Conservation (phyloP, 371 early-diverging fungal genomes). For the Mucor lusitanicus region DNA sequence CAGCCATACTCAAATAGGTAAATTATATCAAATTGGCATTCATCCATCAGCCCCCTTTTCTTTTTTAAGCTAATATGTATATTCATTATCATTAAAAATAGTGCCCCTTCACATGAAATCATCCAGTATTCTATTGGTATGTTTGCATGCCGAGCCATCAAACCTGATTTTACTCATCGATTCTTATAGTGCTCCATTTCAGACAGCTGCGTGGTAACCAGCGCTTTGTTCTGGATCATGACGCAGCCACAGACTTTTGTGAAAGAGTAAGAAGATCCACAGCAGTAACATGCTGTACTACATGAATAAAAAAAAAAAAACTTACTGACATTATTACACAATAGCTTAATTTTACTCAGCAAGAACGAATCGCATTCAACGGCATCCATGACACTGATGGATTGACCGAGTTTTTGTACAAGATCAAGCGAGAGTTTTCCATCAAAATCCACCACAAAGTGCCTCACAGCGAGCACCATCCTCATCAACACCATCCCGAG, state of each 20-base stretch:
- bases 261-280: conserved; percentile 23
- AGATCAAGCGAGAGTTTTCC: conserved; percentile 55
- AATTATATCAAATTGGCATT: neutral
- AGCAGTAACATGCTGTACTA: neutral
- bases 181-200: conserved; percentile 45
- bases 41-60: neutral
- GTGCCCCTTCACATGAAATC: neutral
- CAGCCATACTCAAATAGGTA: conserved; percentile 1
- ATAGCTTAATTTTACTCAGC: conserved; percentile 44
- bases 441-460: conserved; percentile 54
- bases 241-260: conserved; percentile 34
- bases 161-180: neutral
- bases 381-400: conserved; percentile 60
- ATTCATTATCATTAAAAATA: neutral
- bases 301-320: no score
- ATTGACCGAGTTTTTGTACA: conserved; percentile 54
- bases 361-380: conserved; percentile 51
- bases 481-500: conserved; percentile 18
- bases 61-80: neutral
- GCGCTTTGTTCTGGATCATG: conserved; percentile 41
- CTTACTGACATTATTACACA: neutral
- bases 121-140: conserved; percentile 12
- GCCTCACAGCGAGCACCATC: conserved; percentile 13
- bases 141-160: neutral
- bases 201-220: conserved; percentile 49